Evolutionary conservation across 768 basidiomycete species (phyloP).

Genomic region (Auricularia cornea): DNA sequence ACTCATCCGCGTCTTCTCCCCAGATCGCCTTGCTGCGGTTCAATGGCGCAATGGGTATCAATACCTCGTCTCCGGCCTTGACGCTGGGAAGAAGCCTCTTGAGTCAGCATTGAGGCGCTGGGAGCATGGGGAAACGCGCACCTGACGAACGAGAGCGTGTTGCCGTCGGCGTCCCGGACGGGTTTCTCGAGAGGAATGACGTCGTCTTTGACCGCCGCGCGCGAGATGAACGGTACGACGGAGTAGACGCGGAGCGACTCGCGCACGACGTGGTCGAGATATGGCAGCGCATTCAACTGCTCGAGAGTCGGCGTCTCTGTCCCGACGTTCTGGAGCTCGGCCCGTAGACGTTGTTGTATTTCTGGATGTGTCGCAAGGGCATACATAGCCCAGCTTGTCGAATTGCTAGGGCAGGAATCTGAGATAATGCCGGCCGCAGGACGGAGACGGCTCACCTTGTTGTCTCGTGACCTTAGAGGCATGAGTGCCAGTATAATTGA

Average conservation of each 20-base stretch:
- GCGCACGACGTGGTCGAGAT: slow-evolving; percentile 55
- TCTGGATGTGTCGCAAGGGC: slow-evolving; percentile 25
- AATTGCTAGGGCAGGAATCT: too few relatives aligned
- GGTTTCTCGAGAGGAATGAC: slow-evolving; percentile 41
- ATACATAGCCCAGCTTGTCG: slow-evolving; percentile 26
- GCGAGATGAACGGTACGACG: slow-evolving; percentile 44
- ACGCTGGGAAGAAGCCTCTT: background rate
- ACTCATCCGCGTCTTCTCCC: slow-evolving; percentile 28
- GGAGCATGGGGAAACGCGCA: slow-evolving; percentile 2
- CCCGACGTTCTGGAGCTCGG: slow-evolving; percentile 13
- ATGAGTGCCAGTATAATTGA: background rate
- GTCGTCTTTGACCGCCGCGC: slow-evolving; percentile 30
- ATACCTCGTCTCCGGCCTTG: slow-evolving; percentile 13
- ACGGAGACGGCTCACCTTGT: too few relatives aligned
- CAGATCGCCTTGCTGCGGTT: slow-evolving; percentile 22
- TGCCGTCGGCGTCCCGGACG: slow-evolving; percentile 18
- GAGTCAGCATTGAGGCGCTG: background rate
- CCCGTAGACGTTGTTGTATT: slow-evolving; percentile 28
- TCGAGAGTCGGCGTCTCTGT: slow-evolving; percentile 12
- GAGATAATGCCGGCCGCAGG: too few relatives aligned
- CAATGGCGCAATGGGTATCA: slow-evolving; percentile 19
- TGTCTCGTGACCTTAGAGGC: slow-evolving; percentile 20
- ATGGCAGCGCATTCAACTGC: slow-evolving; percentile 35
- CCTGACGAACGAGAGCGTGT: slow-evolving; percentile 8
- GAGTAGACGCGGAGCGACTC: slow-evolving; percentile 48